Conservation (phyloP, 2,329 filamentous ascomycete genomes). For the Ceratocystis albifundus region DNA sequence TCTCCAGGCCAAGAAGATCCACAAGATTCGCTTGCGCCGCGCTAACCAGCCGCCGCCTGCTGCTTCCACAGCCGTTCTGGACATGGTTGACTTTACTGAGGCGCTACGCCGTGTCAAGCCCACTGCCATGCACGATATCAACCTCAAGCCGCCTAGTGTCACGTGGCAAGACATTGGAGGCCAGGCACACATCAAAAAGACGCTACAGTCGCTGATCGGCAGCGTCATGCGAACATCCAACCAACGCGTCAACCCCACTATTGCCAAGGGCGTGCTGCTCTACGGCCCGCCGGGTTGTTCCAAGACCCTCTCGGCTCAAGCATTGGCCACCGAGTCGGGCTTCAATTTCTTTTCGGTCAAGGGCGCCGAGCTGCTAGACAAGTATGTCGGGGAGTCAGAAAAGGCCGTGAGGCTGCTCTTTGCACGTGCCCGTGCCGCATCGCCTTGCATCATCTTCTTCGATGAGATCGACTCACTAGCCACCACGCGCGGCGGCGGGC, state of each 20-base stretch:
- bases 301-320: conserved; percentile 85
- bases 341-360: conserved; percentile 94
- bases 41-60: conserved; percentile 25
- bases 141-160: conserved; percentile 76
- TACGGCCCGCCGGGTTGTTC: conserved; percentile 92
- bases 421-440: conserved; percentile 69
- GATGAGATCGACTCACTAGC: conserved; percentile 44
- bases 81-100: conserved; percentile 43
- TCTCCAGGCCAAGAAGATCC: conserved; percentile 28
- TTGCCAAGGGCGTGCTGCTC: conserved; percentile 71
- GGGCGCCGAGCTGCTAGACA: conserved; percentile 83
- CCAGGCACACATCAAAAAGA: conserved; percentile 60
- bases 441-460: conserved; percentile 80
- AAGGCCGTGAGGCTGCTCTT: conserved; percentile 76
- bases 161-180: conserved; percentile 83
- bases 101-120: conserved; percentile 62
- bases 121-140: conserved; percentile 78
- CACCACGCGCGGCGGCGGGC: conserved; percentile 50
- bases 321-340: conserved; percentile 77
- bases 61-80: conserved; percentile 42
- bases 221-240: conserved; percentile 24
- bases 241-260: conserved; percentile 38
- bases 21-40: conserved; percentile 27
- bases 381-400: conserved; percentile 95
- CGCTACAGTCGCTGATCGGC: conserved; percentile 41